Conservation (phyloP, 768 basidiomycete species). For the Cystofilobasidium macerans region DNA sequence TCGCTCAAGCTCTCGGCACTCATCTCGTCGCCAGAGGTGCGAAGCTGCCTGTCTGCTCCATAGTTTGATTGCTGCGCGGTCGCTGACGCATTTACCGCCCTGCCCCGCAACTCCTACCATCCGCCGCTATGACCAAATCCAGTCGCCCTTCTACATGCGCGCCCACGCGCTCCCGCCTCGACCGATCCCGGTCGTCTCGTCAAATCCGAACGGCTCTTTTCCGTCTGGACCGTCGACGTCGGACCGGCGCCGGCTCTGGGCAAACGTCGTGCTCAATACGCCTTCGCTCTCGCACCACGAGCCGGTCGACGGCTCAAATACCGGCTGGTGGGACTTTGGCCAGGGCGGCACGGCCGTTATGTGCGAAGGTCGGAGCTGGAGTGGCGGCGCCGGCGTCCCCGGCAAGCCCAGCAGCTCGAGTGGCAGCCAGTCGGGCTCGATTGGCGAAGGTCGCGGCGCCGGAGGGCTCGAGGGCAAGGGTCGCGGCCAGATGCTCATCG, state of each 20-base stretch:
- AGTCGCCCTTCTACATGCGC: conserved; percentile 5
- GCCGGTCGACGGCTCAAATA: background rate
- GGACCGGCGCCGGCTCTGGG: background rate
- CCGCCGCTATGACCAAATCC: no score
- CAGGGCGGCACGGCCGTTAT: background rate
- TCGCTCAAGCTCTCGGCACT: background rate
- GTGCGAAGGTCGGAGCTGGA: background rate
- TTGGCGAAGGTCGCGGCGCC: background rate
- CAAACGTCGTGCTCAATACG: conserved; percentile 8
- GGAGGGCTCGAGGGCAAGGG: background rate
- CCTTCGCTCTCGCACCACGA: conserved; percentile 1
- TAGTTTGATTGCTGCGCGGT: no score
- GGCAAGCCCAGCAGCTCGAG: no score
- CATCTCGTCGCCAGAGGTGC: conserved; percentile 3
- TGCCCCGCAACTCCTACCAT: no score
- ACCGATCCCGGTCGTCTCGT: background rate
- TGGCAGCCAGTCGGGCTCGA: no score
- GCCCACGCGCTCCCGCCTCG: conserved; percentile 1
- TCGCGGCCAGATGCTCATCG: background rate
- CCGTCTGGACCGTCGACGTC: background rate
- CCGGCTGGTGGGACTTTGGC: conserved; percentile 4
- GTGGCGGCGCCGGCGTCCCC: background rate
- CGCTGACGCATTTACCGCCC: no score
- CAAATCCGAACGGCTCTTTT: background rate
- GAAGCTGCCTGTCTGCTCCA: background rate